A percentile compares a stretch with the other conserved stretches of the same genome.
Evolutionary conservation across 208 protist species (phyloP).

Genomic region (Trypanosoma avium): DNA sequence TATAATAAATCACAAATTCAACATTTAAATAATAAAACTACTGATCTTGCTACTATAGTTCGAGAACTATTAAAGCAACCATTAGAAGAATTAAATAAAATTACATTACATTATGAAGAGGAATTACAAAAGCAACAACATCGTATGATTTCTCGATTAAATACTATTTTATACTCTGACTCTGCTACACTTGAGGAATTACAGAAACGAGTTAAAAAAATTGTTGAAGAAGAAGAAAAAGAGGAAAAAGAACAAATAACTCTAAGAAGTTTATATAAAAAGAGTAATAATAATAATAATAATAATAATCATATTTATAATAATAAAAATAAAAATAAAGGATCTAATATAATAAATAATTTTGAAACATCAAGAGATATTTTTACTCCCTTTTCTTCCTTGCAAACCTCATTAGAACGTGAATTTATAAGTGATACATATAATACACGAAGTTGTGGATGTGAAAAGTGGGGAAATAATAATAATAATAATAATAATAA

Average conservation of each 20-base stretch:
- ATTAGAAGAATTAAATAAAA: constrained; percentile 9
- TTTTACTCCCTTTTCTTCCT: constrained; percentile 1
- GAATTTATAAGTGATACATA: background rate
- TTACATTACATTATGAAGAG: constrained; percentile 1
- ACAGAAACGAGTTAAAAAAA: background rate
- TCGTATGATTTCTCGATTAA: constrained; percentile 1
- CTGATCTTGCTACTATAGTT: constrained; percentile 8
- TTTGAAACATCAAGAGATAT: background rate
- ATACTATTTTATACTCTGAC: constrained; percentile 10
- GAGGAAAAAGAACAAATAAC: background rate
- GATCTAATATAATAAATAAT: too few relatives aligned
- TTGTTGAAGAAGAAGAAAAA: background rate
- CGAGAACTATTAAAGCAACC: constrained; percentile 7
- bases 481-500: background rate
- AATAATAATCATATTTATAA: background rate
- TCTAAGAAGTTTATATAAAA: background rate
- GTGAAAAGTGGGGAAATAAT: background rate
- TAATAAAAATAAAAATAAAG: background rate
- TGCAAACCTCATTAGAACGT: constrained; percentile 8
- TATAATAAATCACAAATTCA: background rate
- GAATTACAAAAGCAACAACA: constrained; percentile 4
- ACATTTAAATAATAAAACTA: background rate
- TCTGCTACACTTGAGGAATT: background rate
- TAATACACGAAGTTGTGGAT: background rate
- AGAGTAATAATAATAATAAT: background rate